phyloP scores from a whole-genome alignment of 1,284 basidiomycete genomes.

The Macrocystidia cucumis region DNA sequence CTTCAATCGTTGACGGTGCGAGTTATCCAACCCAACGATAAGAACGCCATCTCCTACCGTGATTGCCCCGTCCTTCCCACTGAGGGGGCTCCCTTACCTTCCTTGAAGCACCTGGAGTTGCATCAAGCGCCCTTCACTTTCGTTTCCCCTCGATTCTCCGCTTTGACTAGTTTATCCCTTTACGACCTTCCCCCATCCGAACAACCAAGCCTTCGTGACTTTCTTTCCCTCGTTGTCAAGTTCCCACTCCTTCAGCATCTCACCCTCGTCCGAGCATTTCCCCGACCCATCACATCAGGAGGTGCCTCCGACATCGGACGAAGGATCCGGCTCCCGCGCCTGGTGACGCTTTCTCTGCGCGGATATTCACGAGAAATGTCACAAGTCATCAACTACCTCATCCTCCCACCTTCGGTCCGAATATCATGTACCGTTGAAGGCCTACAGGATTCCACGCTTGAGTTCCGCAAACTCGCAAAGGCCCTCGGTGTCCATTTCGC shows the following conservation, averaged over 20 bases:
- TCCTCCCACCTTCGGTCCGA: conserved; percentile 16
- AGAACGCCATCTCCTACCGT: conserved; percentile 10
- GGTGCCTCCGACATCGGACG: conserved; percentile 10
- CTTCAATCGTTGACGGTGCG: conserved; percentile 23
- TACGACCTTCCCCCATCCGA: conserved; percentile 25
- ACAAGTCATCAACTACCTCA: conserved; percentile 20
- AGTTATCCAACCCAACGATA: conserved; percentile 14
- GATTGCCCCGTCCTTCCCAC: conserved; percentile 16
- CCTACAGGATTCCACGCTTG: conserved; percentile 18
- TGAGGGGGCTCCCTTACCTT: conserved; percentile 14
- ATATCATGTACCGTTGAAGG: conserved; percentile 19
- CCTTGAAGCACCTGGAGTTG: conserved; percentile 23
- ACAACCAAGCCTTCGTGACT: conserved; percentile 22
- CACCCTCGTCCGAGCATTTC: conserved; percentile 19
- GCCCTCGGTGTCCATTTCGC: conserved; percentile 18
- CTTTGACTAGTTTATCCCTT: conserved; percentile 25
- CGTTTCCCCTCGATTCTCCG: conserved; percentile 22
- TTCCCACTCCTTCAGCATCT: conserved; percentile 23
- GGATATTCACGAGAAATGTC: conserved; percentile 22
- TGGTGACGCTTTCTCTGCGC: conserved; percentile 18
- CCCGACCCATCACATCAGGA: conserved; percentile 10
- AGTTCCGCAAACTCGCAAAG: conserved; percentile 19
- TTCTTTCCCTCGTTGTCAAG: conserved; percentile 22
- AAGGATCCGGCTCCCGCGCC: conserved; percentile 17
- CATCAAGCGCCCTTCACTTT: conserved; percentile 26